Base-by-base conservation (phyloP, 495 filamentous ascomycete genomes). In the Rhypophila decipiens region DNA sequence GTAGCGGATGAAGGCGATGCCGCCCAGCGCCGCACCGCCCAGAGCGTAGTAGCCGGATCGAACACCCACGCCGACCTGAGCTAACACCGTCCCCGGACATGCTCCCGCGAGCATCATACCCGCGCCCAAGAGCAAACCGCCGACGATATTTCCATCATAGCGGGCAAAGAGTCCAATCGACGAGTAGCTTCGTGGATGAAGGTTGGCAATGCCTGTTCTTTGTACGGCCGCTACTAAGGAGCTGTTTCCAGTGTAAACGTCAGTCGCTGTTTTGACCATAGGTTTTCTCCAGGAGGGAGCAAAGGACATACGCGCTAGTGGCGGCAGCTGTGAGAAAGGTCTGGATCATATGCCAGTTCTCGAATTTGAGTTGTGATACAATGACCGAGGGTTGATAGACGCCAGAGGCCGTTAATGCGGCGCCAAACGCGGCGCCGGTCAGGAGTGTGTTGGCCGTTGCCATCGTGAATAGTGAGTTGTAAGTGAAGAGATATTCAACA, bases 261-360 rank as follows among this genome's bases (percentile, higher is more conserved):
- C 19, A 20, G 38, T 18, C 7, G 8, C 15, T 38, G n/a, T 12
- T 33, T 44, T 2, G 8, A 1, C 24, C 15, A 47, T 21, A 36
- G 47, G 29, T 47, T 1, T 13, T 13, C 29, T 8, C 8, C 29
- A 33, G 13, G 33, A n/a, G 19, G 12, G 1, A 35, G 5, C 18
- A 29, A 13, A 18, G 21, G 27, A 66, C 76, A 47, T 73, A 80
- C 78, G 75, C 72, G 63, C 71, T 75, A 42, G 60, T 68, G 12
- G 70, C 76, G 5, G 75, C 68, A 4, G 77, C 79, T 24, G 71
- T 63, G 2, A 80, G 58, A 48, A 83, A 83, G 1, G 72, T 69
- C 52, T 78, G 68, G 23, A 79, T 56, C 79, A 83, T 81, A 46
- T 76, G 73, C 57, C 74, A 80, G 62, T 77, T 71, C 29, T 63